These are phyloP conservation scores for Colletotrichum sp. DNA, from an alignment of 2,329 filamentous ascomycete species.

Conservation along the genomic window DNA sequence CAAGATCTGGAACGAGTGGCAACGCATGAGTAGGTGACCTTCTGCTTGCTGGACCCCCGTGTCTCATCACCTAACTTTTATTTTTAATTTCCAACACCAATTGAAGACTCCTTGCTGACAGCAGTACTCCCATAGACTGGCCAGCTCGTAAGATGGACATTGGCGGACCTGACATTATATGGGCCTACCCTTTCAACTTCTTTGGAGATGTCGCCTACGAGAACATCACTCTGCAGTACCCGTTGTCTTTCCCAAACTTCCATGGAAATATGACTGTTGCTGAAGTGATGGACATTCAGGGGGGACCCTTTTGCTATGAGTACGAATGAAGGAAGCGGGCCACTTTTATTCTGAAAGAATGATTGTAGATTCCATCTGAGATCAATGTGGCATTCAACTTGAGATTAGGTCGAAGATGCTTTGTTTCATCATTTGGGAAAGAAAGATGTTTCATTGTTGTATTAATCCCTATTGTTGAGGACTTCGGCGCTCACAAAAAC, in stretches of 20 bases:
- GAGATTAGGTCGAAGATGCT: too few relatives aligned
- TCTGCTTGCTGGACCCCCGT: rapidly evolving
- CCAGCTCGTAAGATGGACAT: conserved; percentile 30
- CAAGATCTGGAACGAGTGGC: conserved; percentile 30
- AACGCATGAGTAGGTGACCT: neutral
- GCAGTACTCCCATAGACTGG: conserved; percentile 25
- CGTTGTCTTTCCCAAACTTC: neutral
- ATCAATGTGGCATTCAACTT: too few relatives aligned
- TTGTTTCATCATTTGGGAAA: too few relatives aligned
- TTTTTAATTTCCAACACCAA: rapidly evolving
- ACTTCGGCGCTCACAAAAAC: too few relatives aligned
- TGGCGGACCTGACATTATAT: conserved; percentile 34
- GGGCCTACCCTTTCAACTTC: conserved; percentile 35
- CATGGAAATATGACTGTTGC: neutral
- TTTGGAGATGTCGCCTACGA: conserved; percentile 33
- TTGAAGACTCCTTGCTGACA: neutral
- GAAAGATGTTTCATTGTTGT: too few relatives aligned
- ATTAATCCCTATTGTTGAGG: rapidly evolving
- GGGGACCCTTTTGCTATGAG: neutral
- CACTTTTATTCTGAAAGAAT: neutral
- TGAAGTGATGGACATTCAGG: neutral
- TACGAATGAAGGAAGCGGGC: neutral
- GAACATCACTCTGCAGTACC: conserved; percentile 34
- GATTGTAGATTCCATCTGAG: too few relatives aligned
- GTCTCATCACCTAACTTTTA: rapidly evolving